A percentile compares a stretch with the other conserved stretches of the same genome.
phyloP scores from a whole-genome alignment of 2,329 filamentous ascomycete species.

The Aureobasidium sp. region DNA sequence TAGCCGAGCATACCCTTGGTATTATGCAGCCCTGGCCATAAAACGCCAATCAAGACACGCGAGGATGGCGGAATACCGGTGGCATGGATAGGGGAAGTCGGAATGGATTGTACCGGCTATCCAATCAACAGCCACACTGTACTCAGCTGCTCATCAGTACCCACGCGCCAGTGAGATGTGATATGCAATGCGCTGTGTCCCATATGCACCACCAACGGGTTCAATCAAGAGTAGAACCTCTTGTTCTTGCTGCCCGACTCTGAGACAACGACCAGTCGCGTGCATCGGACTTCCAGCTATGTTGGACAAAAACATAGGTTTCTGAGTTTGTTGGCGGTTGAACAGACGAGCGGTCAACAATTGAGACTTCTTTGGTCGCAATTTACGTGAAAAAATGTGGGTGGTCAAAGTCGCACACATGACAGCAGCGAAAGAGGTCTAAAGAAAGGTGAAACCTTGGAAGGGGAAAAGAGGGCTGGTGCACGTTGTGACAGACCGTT shows the following conservation, averaged over 20 bases:
- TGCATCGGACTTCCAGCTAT: background rate
- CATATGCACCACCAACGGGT: background rate
- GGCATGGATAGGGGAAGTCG: slow-evolving; percentile 7
- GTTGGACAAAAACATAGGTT: background rate
- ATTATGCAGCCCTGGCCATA: background rate
- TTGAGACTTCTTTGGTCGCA: background rate
- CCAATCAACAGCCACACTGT: background rate
- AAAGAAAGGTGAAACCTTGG: slow-evolving; percentile 7
- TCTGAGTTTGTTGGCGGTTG: background rate
- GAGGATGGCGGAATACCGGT: background rate
- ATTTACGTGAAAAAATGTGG: slow-evolving; percentile 6
- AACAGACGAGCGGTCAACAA: slow-evolving; percentile 3
- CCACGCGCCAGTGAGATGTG: background rate
- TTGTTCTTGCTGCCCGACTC: background rate
- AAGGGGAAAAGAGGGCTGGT: background rate
- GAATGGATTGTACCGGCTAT: background rate
- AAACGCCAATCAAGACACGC: slow-evolving; percentile 12
- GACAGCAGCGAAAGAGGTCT: slow-evolving; percentile 5
- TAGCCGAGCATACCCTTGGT: background rate
- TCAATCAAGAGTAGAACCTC: background rate
- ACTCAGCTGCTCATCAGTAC: background rate
- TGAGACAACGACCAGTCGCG: background rate
- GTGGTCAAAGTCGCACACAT: background rate
- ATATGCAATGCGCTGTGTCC: slow-evolving; percentile 1
- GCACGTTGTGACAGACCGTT: slow-evolving; percentile 13